A percentile compares a stretch with the other conserved stretches of the same genome.
Conservation (phyloP, 345 rosid species). For the Euphorbia lathyris region DNA sequence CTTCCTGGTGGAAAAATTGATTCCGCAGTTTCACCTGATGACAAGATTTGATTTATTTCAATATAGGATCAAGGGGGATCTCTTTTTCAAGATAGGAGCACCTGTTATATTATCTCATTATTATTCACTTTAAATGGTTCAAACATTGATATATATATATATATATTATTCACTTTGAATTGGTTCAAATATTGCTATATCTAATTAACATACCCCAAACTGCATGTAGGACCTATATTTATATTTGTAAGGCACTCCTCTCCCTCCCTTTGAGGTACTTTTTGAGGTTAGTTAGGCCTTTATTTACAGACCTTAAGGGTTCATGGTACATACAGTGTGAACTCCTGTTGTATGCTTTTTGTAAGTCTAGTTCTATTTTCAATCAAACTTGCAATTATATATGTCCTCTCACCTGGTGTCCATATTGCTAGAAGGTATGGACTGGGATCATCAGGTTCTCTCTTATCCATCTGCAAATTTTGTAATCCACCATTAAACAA, state of each 20-base stretch:
- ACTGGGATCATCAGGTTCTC: conserved; percentile 81
- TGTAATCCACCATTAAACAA: neutral
- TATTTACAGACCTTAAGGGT: neutral
- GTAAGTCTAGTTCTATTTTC: neutral
- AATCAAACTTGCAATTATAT: neutral
- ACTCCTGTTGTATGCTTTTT: neutral
- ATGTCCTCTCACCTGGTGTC: conserved; percentile 73
- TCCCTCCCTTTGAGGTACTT: too few relatives aligned
- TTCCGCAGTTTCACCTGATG: conserved; percentile 76
- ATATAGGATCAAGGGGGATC: neutral
- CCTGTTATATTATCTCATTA: neutral
- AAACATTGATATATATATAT: too few relatives aligned
- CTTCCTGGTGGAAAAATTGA: conserved; percentile 59
- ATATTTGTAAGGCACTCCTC: too few relatives aligned
- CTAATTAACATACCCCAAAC: neutral
- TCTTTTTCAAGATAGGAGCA: neutral
- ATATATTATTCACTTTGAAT: neutral
- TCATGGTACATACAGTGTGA: neutral
- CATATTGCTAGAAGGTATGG: conserved; percentile 90
- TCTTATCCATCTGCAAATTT: conserved; percentile 62
- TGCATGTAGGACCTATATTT: neutral
- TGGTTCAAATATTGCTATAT: neutral
- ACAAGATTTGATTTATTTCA: neutral
- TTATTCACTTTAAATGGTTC: neutral
- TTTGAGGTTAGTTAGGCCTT: too few relatives aligned